Base-by-base conservation (phyloP, 495 filamentous ascomycete genomes). In the Aspergillus sparsus region DNA sequence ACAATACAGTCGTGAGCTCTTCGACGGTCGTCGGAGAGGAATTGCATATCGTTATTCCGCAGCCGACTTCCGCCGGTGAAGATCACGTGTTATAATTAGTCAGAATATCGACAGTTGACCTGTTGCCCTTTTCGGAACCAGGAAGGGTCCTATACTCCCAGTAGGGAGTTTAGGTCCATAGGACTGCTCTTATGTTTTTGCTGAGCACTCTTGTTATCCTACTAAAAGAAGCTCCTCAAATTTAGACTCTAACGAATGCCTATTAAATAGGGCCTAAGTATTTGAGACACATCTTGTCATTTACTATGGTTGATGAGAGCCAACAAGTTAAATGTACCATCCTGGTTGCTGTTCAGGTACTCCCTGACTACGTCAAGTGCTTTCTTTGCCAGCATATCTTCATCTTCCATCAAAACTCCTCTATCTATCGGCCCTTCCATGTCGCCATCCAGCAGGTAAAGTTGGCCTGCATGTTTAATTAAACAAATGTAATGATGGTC, bases 61-160 rank as follows among this genome's bases (percentile, higher is more conserved):
- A 56, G 66, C 66, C 66, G 66, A 68, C 60, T 68, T 68, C 66
- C 66, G 60, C 66, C 66, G 62, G 60, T 31, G 11, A 3, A n/a
- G 27, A 51, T 68, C 66, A 68, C 66, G 66, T 68, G 66, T 1
- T 9, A 5, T 53, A 46, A 58, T 57, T 56, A 57, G 59, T 58
- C 44, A 47, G 10, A 10, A 41, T 41, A 4, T 9, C 37, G 7
- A 2, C n/a, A 41, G 37, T 41, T 11, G 39, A 5, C 15, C 5
- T 42, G 5, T 42, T 5, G 9, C 39, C 39, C 6, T 42, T 42
- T 42, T 42, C 15, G 39, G 39, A n/a, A n/a, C n/a, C n/a, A n/a
- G n/a, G n/a, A 27, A 27, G 21, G 21, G 1, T 27, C 3, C 21
- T 27, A 27, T 27, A 27, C 21, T 27, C 21, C 3, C 21, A 3